A percentile compares a stretch with the other conserved stretches of the same genome.
phyloP scores from a whole-genome alignment of 768 basidiomycete genomes.

The Collybia sp. region DNA sequence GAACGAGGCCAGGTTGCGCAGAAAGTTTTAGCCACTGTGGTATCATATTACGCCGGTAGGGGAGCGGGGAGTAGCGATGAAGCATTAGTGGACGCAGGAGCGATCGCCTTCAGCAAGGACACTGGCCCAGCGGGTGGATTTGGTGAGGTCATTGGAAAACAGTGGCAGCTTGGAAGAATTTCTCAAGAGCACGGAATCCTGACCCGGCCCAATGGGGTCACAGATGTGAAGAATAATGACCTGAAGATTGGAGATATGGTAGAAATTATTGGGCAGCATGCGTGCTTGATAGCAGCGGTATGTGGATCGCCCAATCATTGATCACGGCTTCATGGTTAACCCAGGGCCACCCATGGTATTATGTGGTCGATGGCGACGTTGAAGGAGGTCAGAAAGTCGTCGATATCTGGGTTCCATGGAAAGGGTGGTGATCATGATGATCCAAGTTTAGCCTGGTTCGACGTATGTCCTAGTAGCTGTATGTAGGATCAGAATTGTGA shows the following conservation, averaged over 20 bases:
- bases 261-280: constrained; percentile 81
- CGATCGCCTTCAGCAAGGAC: constrained; percentile 85
- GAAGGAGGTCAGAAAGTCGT: constrained; percentile 50
- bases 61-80: constrained; percentile 60
- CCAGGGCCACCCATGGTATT: constrained; percentile 74
- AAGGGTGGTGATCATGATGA: constrained; percentile 62
- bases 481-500: too few species aligned
- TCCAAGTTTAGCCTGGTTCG: too few species aligned
- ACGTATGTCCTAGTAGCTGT: too few species aligned
- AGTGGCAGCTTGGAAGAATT: constrained; percentile 61
- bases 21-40: constrained; percentile 63
- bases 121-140: constrained; percentile 67
- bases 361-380: constrained; percentile 66
- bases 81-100: constrained; percentile 79
- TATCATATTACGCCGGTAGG: constrained; percentile 77
- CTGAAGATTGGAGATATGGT: constrained; percentile 58
- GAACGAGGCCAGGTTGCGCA: constrained; percentile 54
- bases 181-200: constrained; percentile 82
- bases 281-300: constrained; percentile 74
- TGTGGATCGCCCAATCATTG: constrained; percentile 7
- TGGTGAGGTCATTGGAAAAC: constrained; percentile 65
- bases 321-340: neutral
- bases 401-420: constrained; percentile 89
- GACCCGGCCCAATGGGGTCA: constrained; percentile 23
- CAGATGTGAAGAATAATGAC: constrained; percentile 14